Conservation (phyloP, 345 rosid species). For the Ceriops zippeliana region DNA sequence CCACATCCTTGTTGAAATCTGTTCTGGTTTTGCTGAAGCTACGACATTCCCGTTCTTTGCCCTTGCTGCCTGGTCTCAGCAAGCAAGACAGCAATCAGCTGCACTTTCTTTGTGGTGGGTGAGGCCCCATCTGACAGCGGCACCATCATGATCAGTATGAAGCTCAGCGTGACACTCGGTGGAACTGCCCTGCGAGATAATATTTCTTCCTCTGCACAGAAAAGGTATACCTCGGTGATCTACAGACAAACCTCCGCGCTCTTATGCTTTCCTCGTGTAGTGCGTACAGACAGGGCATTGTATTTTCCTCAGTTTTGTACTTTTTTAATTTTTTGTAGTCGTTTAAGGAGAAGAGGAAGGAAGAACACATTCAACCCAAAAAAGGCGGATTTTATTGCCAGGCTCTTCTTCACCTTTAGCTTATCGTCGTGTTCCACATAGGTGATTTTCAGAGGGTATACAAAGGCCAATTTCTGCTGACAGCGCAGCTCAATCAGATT, state of each 20-base stretch:
- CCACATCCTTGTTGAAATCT: no score
- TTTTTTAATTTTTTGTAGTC: no score
- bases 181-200: conserved; percentile 87
- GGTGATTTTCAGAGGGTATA: conserved; percentile 67
- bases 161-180: conserved; percentile 75
- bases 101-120: conserved; percentile 94
- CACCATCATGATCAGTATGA: conserved; percentile 87
- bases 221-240: conserved; percentile 12
- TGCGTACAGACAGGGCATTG: no score
- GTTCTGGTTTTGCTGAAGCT: no score
- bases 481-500: conserved; percentile 67
- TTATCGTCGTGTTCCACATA: conserved; percentile 81
- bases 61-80: conserved; percentile 76
- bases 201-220: conserved; percentile 55
- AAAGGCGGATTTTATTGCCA: conserved; percentile 40
- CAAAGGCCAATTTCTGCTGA: conserved; percentile 85
- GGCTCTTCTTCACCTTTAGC: conserved; percentile 66
- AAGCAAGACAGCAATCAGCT: conserved; percentile 96
- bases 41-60: conserved; percentile 25
- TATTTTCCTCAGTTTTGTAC: no score
- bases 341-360: not conserved
- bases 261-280: not conserved
- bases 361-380: not conserved
- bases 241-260: not conserved
- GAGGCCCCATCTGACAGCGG: conserved; percentile 95